These are phyloP conservation scores for Cytospora paraplurivora DNA, from an alignment of 2,329 filamentous ascomycete genomes.

Conservation along the genomic window DNA sequence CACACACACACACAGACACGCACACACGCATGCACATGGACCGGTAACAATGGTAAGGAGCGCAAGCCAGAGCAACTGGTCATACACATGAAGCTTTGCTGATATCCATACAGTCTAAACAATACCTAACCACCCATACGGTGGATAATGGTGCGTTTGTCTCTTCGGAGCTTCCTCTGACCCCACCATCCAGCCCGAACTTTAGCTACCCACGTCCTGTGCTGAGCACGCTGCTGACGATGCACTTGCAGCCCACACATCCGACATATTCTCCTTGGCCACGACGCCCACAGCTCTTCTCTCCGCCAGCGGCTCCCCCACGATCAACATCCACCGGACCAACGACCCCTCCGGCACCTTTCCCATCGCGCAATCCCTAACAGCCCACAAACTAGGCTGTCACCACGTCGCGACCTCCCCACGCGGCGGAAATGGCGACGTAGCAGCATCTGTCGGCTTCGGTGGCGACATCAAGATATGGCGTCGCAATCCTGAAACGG, in stretches of 20 bases:
- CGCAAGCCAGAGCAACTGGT: background rate
- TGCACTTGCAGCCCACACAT: constrained; percentile 67
- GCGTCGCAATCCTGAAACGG: constrained; percentile 63
- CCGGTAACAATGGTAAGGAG: constrained; percentile 44
- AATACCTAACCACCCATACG: constrained; percentile 93
- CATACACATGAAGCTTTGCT: constrained; percentile 16
- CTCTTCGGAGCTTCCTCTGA: constrained; percentile 16
- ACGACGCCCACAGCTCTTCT: constrained; percentile 73
- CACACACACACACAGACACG: background rate
- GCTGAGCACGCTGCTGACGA: constrained; percentile 20
- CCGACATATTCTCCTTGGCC: constrained; percentile 83
- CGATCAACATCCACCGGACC: constrained; percentile 79
- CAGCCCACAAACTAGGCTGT: constrained; percentile 84
- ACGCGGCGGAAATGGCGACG: constrained; percentile 61
- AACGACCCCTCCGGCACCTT: constrained; percentile 62
- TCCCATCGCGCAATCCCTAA: constrained; percentile 76
- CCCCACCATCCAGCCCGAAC: constrained; percentile 36
- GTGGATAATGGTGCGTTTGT: constrained; percentile 73
- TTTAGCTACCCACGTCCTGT: background rate
- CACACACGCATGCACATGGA: constrained; percentile 36
- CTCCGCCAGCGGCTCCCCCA: constrained; percentile 82
- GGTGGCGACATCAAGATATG: constrained; percentile 87
- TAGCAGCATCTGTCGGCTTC: constrained; percentile 84
- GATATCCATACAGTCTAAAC: constrained; percentile 74
- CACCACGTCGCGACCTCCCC: constrained; percentile 77